phyloP scores from a whole-genome alignment of 495 filamentous ascomycete species.

The Penicillium subrubescens region DNA sequence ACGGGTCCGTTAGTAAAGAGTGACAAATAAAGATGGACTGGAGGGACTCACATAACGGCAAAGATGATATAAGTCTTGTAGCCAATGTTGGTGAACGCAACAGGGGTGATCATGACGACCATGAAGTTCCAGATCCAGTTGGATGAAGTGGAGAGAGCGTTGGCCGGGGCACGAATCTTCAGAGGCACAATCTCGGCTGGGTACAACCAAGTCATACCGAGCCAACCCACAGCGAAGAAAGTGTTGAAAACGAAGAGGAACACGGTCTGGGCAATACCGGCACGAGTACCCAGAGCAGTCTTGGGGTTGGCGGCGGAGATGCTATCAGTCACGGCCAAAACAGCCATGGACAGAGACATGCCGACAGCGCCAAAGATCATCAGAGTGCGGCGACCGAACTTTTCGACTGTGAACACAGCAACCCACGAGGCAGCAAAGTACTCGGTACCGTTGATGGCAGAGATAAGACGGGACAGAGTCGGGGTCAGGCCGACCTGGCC shows the following conservation, averaged over 20 bases:
- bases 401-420: conserved; percentile 70
- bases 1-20: not conserved
- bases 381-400: conserved; percentile 66
- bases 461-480: conserved; percentile 64
- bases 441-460: conserved; percentile 71
- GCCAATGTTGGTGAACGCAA: conserved; percentile 61
- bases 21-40: not conserved
- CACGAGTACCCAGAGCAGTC: conserved; percentile 30
- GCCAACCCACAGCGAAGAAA: conserved; percentile 77
- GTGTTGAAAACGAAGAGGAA: conserved; percentile 77
- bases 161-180: conserved; percentile 67
- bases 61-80: conserved; percentile 73
- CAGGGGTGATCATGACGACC: conserved; percentile 66
- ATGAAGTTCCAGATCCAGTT: conserved; percentile 66
- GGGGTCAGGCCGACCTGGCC: conserved; percentile 56
- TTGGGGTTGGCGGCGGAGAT: conserved; percentile 30
- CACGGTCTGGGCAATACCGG: conserved; percentile 53
- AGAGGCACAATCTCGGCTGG: conserved; percentile 68
- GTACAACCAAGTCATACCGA: conserved; percentile 75
- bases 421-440: conserved; percentile 76
- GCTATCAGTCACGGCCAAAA: conserved; percentile 56
- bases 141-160: conserved; percentile 62
- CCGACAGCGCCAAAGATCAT: conserved; percentile 74
- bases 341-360: conserved; percentile 69
- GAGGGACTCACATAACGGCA: conserved; percentile 52